Base-by-base conservation (phyloP, 805 yeast species). In the Starmerella cellae region DNA sequence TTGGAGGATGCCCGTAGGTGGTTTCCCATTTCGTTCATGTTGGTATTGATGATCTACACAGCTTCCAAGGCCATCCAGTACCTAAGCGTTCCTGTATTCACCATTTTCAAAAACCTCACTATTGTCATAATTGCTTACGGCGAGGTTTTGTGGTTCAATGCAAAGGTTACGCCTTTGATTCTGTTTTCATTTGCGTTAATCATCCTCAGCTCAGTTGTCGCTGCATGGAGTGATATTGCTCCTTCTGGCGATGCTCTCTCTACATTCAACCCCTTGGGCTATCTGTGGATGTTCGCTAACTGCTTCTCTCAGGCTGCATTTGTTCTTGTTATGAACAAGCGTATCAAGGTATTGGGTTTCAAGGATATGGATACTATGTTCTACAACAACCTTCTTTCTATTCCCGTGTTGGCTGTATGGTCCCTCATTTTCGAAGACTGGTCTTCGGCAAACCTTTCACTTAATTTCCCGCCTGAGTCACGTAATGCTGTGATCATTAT, bases 61-160 rank as follows among this genome's bases (percentile, higher is more conserved):
- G 80, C 91, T 36, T 82, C 95, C 44, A 91, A 87, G 71, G 95
- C 97, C 43, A 70, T 91, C 57, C 94, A 84, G 65, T 84, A 66
- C 66, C 75, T 91, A 59, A 70, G 88, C 40, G 87, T 91, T 46
- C 98, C 98, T 41, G 94, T 91, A 45, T 91, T 85, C 72, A 91
- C 98, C 51, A 88, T 91, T 55, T 91, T 91, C 79, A 91, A 91
- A 73, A 91, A 91, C 67, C 75, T 91, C 64, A 88, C 98, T 48
- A 91, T 91, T 60, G 88, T 91, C 53, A 69, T 91, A 60, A 91
- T 91, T 62, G 97, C 98, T 28, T 91, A 91, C 62, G 97, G 97
- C 68, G 98, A 91, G 67, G 96, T 88, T 28, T 55, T 91, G 48
- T 88, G 95, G 93, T 91, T 88, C 57, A 95, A 95, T 48, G 96